Evolutionary conservation across 1,284 basidiomycete species (phyloP).

Genomic region (Pterulicium gracile): DNA sequence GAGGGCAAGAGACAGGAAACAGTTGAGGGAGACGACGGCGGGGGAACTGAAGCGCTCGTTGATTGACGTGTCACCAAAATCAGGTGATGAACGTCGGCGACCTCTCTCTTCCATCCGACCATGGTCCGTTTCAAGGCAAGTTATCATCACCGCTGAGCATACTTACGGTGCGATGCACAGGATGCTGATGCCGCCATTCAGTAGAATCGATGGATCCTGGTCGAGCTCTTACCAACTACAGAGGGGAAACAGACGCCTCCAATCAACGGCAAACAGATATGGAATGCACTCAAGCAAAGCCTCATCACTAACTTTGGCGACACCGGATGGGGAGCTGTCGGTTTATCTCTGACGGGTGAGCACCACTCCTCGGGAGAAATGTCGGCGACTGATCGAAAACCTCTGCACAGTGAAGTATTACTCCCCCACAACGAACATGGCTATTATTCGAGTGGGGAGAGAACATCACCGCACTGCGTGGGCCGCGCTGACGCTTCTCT

Average conservation of each 20-base stretch:
- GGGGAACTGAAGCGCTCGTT: not conserved
- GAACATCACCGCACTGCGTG: slow-evolving; percentile 67
- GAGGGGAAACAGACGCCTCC: slow-evolving; percentile 10
- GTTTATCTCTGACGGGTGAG: slow-evolving; percentile 51
- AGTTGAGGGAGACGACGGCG: not conserved
- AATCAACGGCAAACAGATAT: slow-evolving; percentile 51
- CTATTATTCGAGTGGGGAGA: slow-evolving; percentile 68
- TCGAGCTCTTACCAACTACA: slow-evolving; percentile 49
- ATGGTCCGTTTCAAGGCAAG: slow-evolving; percentile 58
- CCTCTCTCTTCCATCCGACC: slow-evolving; percentile 1
- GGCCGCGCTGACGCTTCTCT: slow-evolving; percentile 59
- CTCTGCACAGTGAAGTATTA: slow-evolving; percentile 62
- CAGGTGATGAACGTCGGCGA: not conserved
- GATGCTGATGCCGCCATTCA: slow-evolving; percentile 5
- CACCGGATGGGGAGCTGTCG: slow-evolving; percentile 70
- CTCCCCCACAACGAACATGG: slow-evolving; percentile 65
- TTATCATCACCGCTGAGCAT: not conserved
- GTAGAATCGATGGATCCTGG: slow-evolving; percentile 71
- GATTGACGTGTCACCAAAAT: not conserved
- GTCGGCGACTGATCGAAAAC: not conserved
- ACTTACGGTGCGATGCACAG: slow-evolving; percentile 6
- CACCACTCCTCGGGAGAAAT: slow-evolving; percentile 7
- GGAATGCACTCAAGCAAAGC: slow-evolving; percentile 55
- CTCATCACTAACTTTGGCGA: slow-evolving; percentile 69
- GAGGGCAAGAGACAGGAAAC: not conserved